These are phyloP conservation scores for Dothiorella sarmentorum DNA, from an alignment of 2,329 filamentous ascomycete genomes.

Conservation along the genomic window DNA sequence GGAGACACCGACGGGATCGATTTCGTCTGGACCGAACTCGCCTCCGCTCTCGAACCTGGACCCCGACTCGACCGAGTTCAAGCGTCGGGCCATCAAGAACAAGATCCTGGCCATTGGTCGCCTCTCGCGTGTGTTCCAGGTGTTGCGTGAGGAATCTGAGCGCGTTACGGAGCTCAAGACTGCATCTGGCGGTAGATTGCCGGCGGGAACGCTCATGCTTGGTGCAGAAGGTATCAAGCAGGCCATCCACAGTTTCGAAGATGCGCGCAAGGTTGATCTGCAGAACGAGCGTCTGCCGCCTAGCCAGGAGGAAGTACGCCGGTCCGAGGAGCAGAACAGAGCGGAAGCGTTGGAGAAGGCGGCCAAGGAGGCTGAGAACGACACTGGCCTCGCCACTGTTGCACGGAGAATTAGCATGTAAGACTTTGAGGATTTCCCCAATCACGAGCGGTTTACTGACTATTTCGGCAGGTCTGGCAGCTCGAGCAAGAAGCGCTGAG, in stretches of 20 bases:
- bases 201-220: constrained; percentile 94
- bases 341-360: constrained; percentile 83
- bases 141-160: constrained; percentile 94
- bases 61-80: constrained; percentile 85
- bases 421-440: constrained; percentile 43
- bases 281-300: constrained; percentile 95
- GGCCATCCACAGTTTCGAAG: constrained; percentile 93
- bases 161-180: constrained; percentile 97
- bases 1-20: constrained; percentile 68
- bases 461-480: constrained; percentile 37
- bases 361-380: constrained; percentile 84
- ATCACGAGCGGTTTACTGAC: not conserved
- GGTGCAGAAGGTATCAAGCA: constrained; percentile 98
- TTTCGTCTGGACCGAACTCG: constrained; percentile 68
- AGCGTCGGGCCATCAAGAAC: constrained; percentile 97
- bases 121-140: constrained; percentile 96
- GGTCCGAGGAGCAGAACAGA: constrained; percentile 76
- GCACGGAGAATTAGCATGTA: constrained; percentile 95
- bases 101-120: constrained; percentile 98
- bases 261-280: constrained; percentile 92
- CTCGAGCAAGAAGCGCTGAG: constrained; percentile 33
- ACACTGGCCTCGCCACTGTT: constrained; percentile 79
- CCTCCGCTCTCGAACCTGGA: constrained; percentile 67
- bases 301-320: constrained; percentile 84
- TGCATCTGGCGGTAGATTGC: constrained; percentile 84